phyloP scores from a whole-genome alignment of 257 asterid genomes.

The Asclepias syriaca region DNA sequence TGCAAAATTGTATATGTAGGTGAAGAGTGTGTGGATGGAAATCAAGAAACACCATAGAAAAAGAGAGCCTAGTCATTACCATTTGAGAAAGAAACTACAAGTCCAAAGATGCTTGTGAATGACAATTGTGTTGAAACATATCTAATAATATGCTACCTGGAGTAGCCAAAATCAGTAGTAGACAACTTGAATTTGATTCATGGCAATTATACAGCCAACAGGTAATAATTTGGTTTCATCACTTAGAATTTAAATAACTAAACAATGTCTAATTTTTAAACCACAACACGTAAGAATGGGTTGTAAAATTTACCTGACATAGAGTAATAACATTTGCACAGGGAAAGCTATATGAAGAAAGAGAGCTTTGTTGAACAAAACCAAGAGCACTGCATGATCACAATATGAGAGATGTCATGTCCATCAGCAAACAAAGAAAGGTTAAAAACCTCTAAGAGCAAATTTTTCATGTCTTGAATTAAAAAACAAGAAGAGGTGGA shows the following conservation, averaged over 20 bases:
- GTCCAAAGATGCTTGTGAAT: not conserved
- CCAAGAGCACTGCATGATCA: slow-evolving; percentile 72
- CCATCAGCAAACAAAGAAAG: slow-evolving; percentile 1
- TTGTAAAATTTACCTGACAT: slow-evolving; percentile 56
- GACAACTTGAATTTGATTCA: not conserved
- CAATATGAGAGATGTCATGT: slow-evolving; percentile 15
- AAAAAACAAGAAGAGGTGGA: slow-evolving; percentile 4
- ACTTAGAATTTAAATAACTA: not conserved
- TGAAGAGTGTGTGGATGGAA: not conserved
- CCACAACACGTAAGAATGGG: slow-evolving; percentile 14
- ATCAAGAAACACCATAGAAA: not conserved
- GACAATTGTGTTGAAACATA: not conserved
- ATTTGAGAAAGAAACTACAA: not conserved
- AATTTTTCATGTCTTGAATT: not conserved
- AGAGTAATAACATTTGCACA: slow-evolving; percentile 89
- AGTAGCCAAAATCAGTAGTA: slow-evolving; percentile 2
- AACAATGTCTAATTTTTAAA: not conserved
- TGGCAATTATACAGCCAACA: not conserved
- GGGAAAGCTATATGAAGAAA: slow-evolving; percentile 83
- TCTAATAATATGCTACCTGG: not conserved
- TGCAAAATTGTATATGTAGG: not conserved
- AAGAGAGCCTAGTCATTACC: not conserved
- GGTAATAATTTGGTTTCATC: not conserved
- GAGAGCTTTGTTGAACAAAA: slow-evolving; percentile 96
- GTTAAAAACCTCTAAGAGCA: not conserved